phyloP scores from a whole-genome alignment of 2,329 filamentous ascomycete genomes.

The Fusarium musae region DNA sequence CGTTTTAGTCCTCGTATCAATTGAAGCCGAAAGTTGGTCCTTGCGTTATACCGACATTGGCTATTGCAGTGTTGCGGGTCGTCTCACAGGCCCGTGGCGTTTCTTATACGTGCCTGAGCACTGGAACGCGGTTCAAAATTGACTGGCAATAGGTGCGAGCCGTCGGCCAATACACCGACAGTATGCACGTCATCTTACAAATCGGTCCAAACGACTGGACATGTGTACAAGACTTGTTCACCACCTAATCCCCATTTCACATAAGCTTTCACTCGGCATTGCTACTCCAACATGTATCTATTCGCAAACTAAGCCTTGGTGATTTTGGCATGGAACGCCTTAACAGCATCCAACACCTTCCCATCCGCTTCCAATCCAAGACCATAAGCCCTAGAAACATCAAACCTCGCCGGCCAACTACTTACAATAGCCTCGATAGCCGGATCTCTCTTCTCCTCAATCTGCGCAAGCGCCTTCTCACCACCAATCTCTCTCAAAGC shows the following conservation, averaged over 20 bases:
- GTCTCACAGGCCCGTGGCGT: fast-evolving
- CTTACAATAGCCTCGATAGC: conserved; percentile 61
- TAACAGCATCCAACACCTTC: conserved; percentile 45
- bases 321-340: conserved; percentile 33
- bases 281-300: no score
- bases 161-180: fast-evolving
- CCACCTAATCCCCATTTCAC: no score
- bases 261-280: no score
- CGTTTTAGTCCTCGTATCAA: fast-evolving
- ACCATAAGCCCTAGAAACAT: conserved; percentile 61
- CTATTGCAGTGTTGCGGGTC: fast-evolving
- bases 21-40: neutral
- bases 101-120: fast-evolving
- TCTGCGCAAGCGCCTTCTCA: conserved; percentile 53
- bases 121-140: fast-evolving
- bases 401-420: conserved; percentile 63
- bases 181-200: no score
- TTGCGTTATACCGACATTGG: neutral
- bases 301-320: no score
- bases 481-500: conserved; percentile 61
- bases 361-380: conserved; percentile 63
- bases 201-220: no score
- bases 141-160: no score
- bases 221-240: no score
- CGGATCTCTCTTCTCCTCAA: conserved; percentile 59